phyloP scores from a whole-genome alignment of 371 early-diverging fungal species.

The Parasitella parasitica region DNA sequence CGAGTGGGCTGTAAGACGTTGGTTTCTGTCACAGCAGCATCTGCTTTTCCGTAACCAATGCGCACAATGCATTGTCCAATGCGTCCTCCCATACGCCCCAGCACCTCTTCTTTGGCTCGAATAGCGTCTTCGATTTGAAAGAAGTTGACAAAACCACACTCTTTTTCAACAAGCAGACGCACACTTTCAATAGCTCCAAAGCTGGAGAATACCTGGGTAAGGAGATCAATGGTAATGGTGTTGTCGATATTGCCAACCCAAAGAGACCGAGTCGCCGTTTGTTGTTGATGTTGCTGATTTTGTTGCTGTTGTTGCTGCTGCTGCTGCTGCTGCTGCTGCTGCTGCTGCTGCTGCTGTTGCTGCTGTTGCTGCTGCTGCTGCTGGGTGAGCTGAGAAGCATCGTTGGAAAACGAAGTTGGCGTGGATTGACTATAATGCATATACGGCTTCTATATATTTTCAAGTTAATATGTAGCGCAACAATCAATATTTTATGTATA shows the following conservation, averaged over 20 bases:
- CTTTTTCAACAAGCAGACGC: slow-evolving; percentile 90
- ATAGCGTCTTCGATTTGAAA: slow-evolving; percentile 85
- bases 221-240: slow-evolving; percentile 72
- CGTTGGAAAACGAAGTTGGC: slow-evolving; percentile 20
- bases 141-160: slow-evolving; percentile 96
- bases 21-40: slow-evolving; percentile 50
- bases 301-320: neutral
- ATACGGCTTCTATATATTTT: slow-evolving; percentile 25
- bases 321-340: neutral
- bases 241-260: slow-evolving; percentile 96
- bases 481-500: neutral
- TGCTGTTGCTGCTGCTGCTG: neutral
- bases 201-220: slow-evolving; percentile 81
- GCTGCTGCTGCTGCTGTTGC: neutral
- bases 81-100: slow-evolving; percentile 69
- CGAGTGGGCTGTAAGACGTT: slow-evolving; percentile 47
- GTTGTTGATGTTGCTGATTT: slow-evolving; percentile 30
- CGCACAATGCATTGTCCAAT: slow-evolving; percentile 79
- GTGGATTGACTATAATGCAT: slow-evolving; percentile 38
- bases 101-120: slow-evolving; percentile 85
- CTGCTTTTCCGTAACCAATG: slow-evolving; percentile 93
- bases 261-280: slow-evolving; percentile 78
- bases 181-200: slow-evolving; percentile 94
- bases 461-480: neutral
- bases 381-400: neutral